Evolutionary conservation across 208 protist species (phyloP).

Genomic region (Wallacemonas sp.): DNA sequence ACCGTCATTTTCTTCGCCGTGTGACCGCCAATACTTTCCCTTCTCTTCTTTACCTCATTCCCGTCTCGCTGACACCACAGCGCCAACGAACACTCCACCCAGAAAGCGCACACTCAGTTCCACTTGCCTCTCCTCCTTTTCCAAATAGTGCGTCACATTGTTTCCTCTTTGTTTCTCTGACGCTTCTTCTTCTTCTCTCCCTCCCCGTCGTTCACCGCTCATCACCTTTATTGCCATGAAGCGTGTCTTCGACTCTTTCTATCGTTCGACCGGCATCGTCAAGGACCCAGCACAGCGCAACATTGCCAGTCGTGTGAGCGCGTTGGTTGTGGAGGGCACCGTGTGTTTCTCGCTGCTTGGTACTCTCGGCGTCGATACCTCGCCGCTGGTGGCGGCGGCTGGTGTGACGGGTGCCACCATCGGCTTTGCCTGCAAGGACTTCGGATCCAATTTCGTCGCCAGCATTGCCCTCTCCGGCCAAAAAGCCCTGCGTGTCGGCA

Average conservation of each 20-base stretch:
- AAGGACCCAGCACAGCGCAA: constrained; percentile 66
- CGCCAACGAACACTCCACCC: too few species aligned
- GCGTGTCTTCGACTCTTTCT: constrained; percentile 81
- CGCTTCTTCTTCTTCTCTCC: not conserved
- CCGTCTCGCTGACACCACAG: too few species aligned
- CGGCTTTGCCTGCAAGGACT: constrained; percentile 83
- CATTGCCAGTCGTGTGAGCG: constrained; percentile 61
- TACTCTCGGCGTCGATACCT: constrained; percentile 72
- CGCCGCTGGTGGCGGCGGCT: constrained; percentile 68
- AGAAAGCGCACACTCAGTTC: too few species aligned
- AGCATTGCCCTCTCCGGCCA: constrained; percentile 73
- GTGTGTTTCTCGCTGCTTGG: constrained; percentile 65
- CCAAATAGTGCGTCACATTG: not conserved
- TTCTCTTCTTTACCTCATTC: too few species aligned
- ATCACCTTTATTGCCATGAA: constrained; percentile 36
- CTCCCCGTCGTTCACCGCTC: not conserved
- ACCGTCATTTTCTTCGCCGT: constrained; percentile 3
- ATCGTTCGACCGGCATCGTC: constrained; percentile 58
- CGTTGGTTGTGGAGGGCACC: constrained; percentile 49
- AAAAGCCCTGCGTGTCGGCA: constrained; percentile 52
- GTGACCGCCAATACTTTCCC: too few species aligned
- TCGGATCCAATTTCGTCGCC: constrained; percentile 82
- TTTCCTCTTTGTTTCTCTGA: not conserved
- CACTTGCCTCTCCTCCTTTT: not conserved
- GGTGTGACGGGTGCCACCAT: constrained; percentile 81